phyloP scores from a whole-genome alignment of 2,329 filamentous ascomycete genomes.

The Cytospora paraplurivora region DNA sequence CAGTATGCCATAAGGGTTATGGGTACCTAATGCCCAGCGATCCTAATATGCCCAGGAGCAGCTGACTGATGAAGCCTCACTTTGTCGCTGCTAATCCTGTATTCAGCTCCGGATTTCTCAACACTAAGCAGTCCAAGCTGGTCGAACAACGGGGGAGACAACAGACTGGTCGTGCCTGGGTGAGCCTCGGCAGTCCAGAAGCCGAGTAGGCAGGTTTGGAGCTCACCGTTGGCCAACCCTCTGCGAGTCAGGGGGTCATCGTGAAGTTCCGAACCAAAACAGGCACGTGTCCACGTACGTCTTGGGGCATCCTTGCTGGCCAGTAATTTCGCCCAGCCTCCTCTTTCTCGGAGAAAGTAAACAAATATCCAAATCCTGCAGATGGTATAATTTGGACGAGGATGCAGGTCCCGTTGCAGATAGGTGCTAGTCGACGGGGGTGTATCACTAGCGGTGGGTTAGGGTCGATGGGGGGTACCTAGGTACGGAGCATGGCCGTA shows the following conservation, averaged over 20 bases:
- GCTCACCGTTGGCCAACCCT: constrained; percentile 17
- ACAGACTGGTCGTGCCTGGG: constrained; percentile 1
- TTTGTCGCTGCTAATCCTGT: not conserved
- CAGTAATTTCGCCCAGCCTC: constrained; percentile 21
- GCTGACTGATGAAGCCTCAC: not conserved
- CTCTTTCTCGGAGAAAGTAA: constrained; percentile 21
- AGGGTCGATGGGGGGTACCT: constrained; percentile 14
- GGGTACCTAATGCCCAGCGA: not conserved
- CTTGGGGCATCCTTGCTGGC: not conserved
- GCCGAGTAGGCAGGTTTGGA: constrained; percentile 4
- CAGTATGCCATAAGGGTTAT: not conserved
- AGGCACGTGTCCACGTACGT: constrained; percentile 17
- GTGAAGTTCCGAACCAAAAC: constrained; percentile 10
- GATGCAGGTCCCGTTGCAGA: constrained; percentile 3
- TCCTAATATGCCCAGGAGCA: not conserved
- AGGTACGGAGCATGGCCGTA: constrained; percentile 1
- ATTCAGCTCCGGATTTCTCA: not conserved
- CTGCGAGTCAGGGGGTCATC: constrained; percentile 15
- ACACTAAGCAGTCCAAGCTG: not conserved
- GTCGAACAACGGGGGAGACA: not conserved
- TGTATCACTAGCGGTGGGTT: constrained; percentile 19
- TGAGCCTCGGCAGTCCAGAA: constrained; percentile 5
- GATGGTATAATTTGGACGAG: constrained; percentile 8
- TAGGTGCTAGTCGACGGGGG: constrained; percentile 1
- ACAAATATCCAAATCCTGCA: constrained; percentile 20